Evolutionary conservation across 2,329 filamentous ascomycete species (phyloP).

Genomic region (Colletotrichum phormii): DNA sequence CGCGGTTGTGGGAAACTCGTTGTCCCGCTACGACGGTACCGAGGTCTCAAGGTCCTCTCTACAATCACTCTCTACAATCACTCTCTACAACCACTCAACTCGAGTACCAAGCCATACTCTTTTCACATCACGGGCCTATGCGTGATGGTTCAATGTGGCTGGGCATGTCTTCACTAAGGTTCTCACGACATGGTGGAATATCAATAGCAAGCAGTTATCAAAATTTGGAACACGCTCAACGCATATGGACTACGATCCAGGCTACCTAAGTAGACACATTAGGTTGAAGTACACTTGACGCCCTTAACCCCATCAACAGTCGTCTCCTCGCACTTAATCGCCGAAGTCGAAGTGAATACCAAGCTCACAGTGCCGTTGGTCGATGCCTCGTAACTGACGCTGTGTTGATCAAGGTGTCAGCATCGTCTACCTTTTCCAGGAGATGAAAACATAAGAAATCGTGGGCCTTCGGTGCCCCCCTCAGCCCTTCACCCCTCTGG

Average conservation of each 20-base stretch:
- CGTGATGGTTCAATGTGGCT: neutral
- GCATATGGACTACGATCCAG: neutral
- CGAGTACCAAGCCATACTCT: neutral
- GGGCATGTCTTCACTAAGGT: neutral
- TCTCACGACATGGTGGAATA: no score
- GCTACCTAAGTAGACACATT: neutral
- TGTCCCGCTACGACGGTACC: neutral
- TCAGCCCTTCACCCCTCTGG: neutral
- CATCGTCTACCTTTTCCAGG: neutral
- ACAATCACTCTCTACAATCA: neutral
- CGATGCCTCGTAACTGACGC: slow-evolving; percentile 25
- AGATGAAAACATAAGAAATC: no score
- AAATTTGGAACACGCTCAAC: neutral
- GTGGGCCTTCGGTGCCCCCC: neutral
- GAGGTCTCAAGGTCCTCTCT: neutral
- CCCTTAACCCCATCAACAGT: slow-evolving; percentile 29
- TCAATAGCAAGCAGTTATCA: neutral
- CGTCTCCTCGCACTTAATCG: slow-evolving; percentile 29
- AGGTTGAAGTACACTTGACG: slow-evolving; percentile 23
- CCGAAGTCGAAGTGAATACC: slow-evolving; percentile 20
- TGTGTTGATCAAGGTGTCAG: neutral
- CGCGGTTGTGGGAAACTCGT: neutral
- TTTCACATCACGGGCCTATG: neutral
- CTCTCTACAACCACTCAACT: no score
- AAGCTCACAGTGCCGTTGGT: slow-evolving; percentile 23